Evolutionary conservation across 1,139 yeast genomes (phyloP).

Genomic region (Candida pseudocylindracea): DNA sequence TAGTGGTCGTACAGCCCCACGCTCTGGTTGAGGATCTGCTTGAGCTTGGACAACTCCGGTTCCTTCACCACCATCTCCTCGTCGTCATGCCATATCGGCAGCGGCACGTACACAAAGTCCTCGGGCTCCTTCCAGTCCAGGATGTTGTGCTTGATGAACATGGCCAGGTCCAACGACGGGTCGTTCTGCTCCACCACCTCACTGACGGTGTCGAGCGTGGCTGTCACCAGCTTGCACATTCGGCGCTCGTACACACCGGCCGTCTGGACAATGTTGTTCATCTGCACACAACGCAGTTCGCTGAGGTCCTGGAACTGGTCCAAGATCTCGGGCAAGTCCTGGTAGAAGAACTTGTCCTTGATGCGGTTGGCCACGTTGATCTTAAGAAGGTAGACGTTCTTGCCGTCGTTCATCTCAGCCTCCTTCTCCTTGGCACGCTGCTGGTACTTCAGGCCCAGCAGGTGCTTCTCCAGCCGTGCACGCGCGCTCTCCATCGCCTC

Average conservation of each 20-base stretch:
- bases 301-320: constrained; percentile 75
- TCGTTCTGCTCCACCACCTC: constrained; percentile 44
- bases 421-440: constrained; percentile 40
- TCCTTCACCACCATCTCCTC: constrained; percentile 47
- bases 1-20: constrained; percentile 19
- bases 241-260: constrained; percentile 46
- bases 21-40: constrained; percentile 30
- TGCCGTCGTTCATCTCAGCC: constrained; percentile 65
- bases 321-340: constrained; percentile 78
- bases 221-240: constrained; percentile 27
- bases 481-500: constrained; percentile 64
- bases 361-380: constrained; percentile 74
- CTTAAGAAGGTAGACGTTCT: constrained; percentile 62
- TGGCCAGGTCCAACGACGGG: constrained; percentile 60
- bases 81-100: constrained; percentile 95
- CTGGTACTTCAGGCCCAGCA: constrained; percentile 33
- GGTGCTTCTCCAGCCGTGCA: constrained; percentile 33
- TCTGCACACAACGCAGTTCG: constrained; percentile 51
- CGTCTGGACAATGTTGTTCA: constrained; percentile 47
- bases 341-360: constrained; percentile 82
- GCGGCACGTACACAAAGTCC: constrained; percentile 71
- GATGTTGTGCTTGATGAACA: constrained; percentile 80
- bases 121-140: constrained; percentile 66
- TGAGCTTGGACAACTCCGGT: constrained; percentile 43
- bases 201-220: constrained; percentile 29